These are phyloP conservation scores for Tinospora cordifolia DNA, from an alignment of 164 flowering plant species.

Conservation along the genomic window DNA sequence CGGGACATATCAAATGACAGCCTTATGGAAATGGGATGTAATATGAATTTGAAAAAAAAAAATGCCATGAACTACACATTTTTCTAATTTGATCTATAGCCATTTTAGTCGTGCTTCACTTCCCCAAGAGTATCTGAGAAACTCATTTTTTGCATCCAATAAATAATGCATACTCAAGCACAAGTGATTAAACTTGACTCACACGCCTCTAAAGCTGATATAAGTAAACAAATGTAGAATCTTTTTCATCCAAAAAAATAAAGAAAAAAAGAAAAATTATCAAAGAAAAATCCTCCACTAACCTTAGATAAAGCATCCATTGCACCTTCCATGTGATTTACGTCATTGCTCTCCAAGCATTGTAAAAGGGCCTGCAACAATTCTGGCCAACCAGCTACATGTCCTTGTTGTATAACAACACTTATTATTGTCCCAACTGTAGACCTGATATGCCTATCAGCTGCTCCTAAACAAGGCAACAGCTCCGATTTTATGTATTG, in stretches of 20 bases:
- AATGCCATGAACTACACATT: too few relatives aligned
- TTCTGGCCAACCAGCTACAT: constrained; percentile 81
- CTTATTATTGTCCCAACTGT: constrained; percentile 89
- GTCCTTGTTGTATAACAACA: constrained; percentile 70
- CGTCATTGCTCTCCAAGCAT: constrained; percentile 79
- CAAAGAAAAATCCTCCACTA: constrained; percentile 5
- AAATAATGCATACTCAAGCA: background rate
- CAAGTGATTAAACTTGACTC: background rate
- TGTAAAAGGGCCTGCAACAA: constrained; percentile 74
- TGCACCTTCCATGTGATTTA: constrained; percentile 96
- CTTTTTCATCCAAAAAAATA: background rate
- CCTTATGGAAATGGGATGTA: too few relatives aligned
- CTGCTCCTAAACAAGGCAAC: constrained; percentile 84
- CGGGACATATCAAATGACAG: too few relatives aligned
- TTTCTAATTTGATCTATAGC: too few relatives aligned
- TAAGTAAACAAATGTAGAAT: background rate
- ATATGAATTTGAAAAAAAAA: too few relatives aligned
- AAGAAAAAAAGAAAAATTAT: background rate
- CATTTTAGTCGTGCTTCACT: background rate
- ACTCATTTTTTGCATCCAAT: background rate
- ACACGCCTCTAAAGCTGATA: background rate
- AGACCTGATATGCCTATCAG: constrained; percentile 83
- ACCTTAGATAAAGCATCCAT: constrained; percentile 99
- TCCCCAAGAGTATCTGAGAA: background rate
- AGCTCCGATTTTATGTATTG: constrained; percentile 83